These are phyloP conservation scores for Suhomyces bokatorum DNA, from an alignment of 1,139 yeast species.

Conservation along the genomic window DNA sequence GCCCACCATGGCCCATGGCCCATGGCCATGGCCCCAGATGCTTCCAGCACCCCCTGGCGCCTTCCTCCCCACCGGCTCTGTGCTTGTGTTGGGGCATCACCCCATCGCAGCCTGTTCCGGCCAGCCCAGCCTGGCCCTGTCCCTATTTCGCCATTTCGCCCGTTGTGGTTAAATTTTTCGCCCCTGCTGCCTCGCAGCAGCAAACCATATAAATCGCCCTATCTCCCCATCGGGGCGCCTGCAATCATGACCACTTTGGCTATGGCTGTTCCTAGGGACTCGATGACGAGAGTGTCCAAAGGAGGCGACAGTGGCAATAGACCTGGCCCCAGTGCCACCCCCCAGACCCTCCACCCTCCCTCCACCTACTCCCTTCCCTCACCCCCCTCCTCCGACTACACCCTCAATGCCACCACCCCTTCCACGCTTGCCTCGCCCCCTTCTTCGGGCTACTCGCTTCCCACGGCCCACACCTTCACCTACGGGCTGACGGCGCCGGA, in stretches of 20 bases:
- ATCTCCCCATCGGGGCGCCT: not conserved
- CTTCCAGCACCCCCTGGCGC: not conserved
- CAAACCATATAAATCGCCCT: conserved; percentile 4
- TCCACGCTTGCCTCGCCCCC: no score
- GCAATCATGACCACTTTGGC: conserved; percentile 5
- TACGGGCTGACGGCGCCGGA: conserved; percentile 7
- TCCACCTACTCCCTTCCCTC: not conserved
- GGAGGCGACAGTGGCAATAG: no score
- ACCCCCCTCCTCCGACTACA: not conserved
- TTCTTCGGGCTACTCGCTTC: not conserved
- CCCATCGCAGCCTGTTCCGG: conserved; percentile 1
- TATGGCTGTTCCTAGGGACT: conserved; percentile 5
- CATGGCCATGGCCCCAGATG: not conserved
- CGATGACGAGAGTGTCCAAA: no score
- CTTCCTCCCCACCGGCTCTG: not conserved
- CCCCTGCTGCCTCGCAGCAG: conserved; percentile 4
- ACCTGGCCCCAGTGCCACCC: not conserved
- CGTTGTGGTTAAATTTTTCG: conserved; percentile 7
- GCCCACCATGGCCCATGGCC: not conserved
- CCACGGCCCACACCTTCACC: conserved; percentile 8
- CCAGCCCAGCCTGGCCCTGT: not conserved
- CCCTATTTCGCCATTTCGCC: conserved; percentile 3
- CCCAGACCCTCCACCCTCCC: not conserved
- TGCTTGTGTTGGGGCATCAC: no score
- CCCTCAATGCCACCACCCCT: no score